These are phyloP conservation scores for Tricholoma furcatifolium DNA, from an alignment of 768 basidiomycete genomes.

Conservation along the genomic window DNA sequence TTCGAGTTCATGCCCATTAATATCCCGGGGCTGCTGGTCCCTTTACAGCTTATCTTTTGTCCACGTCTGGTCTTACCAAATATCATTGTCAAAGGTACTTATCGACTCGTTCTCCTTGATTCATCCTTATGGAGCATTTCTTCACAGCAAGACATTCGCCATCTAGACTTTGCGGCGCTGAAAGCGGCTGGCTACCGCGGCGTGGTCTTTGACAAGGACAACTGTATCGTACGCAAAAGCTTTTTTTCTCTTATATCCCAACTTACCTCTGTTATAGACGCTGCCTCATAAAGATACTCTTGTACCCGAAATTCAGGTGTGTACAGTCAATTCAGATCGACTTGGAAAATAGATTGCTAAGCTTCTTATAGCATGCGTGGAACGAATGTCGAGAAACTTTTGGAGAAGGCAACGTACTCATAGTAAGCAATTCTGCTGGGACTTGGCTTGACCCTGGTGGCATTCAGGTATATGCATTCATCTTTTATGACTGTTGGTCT, in stretches of 20 bases:
- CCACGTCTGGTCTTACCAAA: conserved; percentile 70
- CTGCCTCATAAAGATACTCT: conserved; percentile 73
- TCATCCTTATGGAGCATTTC: conserved; percentile 15
- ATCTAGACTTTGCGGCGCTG: conserved; percentile 74
- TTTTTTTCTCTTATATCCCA: not conserved
- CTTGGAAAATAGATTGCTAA: not conserved
- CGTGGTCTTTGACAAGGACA: conserved; percentile 97
- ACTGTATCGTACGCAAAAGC: conserved; percentile 72
- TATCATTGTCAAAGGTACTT: conserved; percentile 62
- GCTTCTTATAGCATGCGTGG: conserved; percentile 66
- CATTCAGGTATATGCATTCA: conserved; percentile 59
- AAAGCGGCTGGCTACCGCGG: conserved; percentile 78
- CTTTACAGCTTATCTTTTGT: conserved; percentile 66
- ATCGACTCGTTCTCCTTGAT: conserved; percentile 1
- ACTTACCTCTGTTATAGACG: conserved; percentile 51
- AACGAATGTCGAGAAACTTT: conserved; percentile 67
- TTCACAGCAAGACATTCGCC: conserved; percentile 77
- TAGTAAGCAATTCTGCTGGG: conserved; percentile 95
- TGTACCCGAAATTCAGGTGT: conserved; percentile 73
- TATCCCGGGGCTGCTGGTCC: conserved; percentile 65
- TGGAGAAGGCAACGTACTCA: conserved; percentile 74
- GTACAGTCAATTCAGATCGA: conserved; percentile 14
- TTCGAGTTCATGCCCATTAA: conserved; percentile 63
- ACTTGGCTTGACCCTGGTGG: conserved; percentile 73
- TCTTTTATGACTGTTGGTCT: not conserved